Conservation (phyloP, 208 protist genomes). For the Acanthamoeba castellanii region DNA sequence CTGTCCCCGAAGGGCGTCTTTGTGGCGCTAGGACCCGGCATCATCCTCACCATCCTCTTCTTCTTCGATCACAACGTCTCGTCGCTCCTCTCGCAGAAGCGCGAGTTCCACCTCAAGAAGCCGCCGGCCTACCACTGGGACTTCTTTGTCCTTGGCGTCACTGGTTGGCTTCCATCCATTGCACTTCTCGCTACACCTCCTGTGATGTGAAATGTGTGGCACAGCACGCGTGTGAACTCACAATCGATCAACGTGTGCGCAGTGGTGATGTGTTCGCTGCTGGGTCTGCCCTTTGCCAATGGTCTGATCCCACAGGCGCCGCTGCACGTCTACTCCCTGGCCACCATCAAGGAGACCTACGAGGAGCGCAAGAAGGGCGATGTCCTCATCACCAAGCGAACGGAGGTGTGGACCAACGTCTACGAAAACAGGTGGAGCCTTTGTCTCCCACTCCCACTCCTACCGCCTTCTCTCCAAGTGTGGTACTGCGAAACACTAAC, state of each 20-base stretch:
- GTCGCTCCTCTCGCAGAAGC: conserved; percentile 81
- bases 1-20: conserved; percentile 64
- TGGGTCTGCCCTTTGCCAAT: conserved; percentile 83
- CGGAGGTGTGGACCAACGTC: conserved; percentile 20
- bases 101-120: conserved; percentile 82
- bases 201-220: too few relatives aligned
- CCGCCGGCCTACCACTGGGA: conserved; percentile 84
- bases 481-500: too few relatives aligned
- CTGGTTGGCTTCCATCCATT: conserved; percentile 48
- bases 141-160: conserved; percentile 84
- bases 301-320: conserved; percentile 87
- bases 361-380: conserved; percentile 19
- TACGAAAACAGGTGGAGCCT: neutral
- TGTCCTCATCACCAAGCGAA: neutral
- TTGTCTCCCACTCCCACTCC: neutral
- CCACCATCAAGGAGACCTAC: conserved; percentile 9
- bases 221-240: too few relatives aligned
- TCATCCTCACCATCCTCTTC: conserved; percentile 85
- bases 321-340: conserved; percentile 76
- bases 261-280: conserved; percentile 55
- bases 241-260: neutral
- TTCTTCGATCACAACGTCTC: conserved; percentile 88
- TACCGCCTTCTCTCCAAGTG: too few relatives aligned
- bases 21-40: conserved; percentile 14
- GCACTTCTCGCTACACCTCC: neutral